Conservation (phyloP, 768 basidiomycete genomes). For the Phaffia tasmanica region DNA sequence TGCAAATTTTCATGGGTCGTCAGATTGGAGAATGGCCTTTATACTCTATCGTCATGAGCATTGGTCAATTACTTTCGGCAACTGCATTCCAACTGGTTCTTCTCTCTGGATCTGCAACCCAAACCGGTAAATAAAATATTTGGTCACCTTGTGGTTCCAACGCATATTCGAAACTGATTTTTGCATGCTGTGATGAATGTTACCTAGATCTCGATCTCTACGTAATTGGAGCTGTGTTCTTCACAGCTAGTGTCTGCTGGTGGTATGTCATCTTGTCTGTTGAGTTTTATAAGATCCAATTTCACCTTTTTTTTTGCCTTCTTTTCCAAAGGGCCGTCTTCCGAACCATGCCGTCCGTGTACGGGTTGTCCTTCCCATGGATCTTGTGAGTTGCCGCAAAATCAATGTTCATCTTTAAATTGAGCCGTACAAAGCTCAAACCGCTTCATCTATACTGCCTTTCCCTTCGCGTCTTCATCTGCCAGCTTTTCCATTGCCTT, state of each 20-base stretch:
- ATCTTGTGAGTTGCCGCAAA: slow-evolving; percentile 43
- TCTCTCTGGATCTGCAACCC: slow-evolving; percentile 76
- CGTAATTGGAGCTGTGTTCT: slow-evolving; percentile 76
- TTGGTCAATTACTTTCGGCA: slow-evolving; percentile 47
- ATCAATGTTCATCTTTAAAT: neutral
- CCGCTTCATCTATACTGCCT: neutral
- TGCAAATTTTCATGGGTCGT: slow-evolving; percentile 73
- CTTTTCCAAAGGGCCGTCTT: slow-evolving; percentile 45
- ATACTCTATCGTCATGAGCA: slow-evolving; percentile 42
- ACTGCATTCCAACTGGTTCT: slow-evolving; percentile 92
- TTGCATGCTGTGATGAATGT: no score
- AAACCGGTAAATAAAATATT: slow-evolving; percentile 38
- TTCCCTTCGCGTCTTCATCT: neutral
- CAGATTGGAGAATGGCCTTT: slow-evolving; percentile 77
- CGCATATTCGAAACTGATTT: no score
- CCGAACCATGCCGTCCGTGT: slow-evolving; percentile 75
- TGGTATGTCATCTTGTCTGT: slow-evolving; percentile 42
- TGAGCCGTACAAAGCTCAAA: neutral
- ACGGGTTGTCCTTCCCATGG: slow-evolving; percentile 77
- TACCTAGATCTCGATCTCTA: slow-evolving; percentile 59
- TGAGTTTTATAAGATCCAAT: no score
- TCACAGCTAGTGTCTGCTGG: slow-evolving; percentile 76
- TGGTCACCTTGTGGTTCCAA: no score
- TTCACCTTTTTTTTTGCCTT: neutral
- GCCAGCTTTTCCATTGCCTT: slow-evolving; percentile 65